These are phyloP conservation scores for Cyberlindnera xishuangbannaensis DNA, from an alignment of 805 yeast species.

Conservation along the genomic window DNA sequence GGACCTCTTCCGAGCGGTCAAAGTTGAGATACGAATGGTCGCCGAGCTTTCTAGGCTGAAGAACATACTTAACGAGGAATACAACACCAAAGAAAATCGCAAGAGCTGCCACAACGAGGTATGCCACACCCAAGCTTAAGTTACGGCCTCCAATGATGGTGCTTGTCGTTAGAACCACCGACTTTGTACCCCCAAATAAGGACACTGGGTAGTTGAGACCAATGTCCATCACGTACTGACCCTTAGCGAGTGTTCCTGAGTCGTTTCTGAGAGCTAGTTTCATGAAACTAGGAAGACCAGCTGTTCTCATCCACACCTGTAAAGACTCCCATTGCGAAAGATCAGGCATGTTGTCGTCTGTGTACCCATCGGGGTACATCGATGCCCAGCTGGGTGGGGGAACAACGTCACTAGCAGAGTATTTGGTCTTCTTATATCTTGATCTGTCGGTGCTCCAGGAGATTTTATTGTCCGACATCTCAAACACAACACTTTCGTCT, in stretches of 20 bases:
- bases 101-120: conserved; percentile 76
- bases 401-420: conserved; percentile 62
- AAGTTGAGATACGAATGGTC: conserved; percentile 65
- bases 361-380: conserved; percentile 81
- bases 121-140: conserved; percentile 77
- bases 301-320: conserved; percentile 98
- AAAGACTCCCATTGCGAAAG: conserved; percentile 72
- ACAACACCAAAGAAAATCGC: conserved; percentile 64
- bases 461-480: conserved; percentile 45
- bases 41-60: conserved; percentile 81
- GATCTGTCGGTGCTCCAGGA: conserved; percentile 81
- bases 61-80: conserved; percentile 74
- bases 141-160: conserved; percentile 86
- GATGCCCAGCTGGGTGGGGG: conserved; percentile 94
- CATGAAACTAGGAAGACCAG: conserved; percentile 85
- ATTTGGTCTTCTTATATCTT: conserved; percentile 67
- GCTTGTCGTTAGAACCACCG: conserved; percentile 74
- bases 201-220: conserved; percentile 78
- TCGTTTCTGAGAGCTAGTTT: conserved; percentile 72
- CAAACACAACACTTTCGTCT: conserved; percentile 6
- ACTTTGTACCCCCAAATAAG: conserved; percentile 84
- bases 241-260: conserved; percentile 46
- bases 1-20: conserved; percentile 23
- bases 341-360: conserved; percentile 73
- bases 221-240: conserved; percentile 64